Conservation (phyloP, 2,329 filamentous ascomycete species). For the Cercospora berteroae region DNA sequence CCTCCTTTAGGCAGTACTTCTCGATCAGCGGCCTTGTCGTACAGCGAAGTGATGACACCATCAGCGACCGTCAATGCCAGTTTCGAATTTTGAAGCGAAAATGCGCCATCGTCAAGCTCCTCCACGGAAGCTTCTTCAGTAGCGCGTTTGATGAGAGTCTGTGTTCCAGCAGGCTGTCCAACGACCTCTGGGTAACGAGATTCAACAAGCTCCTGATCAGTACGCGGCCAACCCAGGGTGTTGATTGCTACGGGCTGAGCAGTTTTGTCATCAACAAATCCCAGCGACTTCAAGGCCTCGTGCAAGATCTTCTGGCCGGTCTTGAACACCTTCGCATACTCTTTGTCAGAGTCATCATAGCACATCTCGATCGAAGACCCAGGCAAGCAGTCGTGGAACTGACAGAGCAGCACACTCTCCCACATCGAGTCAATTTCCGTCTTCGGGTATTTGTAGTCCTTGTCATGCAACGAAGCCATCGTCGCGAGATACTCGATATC, state of each 20-base stretch:
- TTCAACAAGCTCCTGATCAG: conserved; percentile 2
- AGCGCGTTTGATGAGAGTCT: not conserved
- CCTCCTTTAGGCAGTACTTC: conserved; percentile 71
- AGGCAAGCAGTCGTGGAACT: conserved; percentile 96
- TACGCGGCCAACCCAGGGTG: conserved; percentile 79
- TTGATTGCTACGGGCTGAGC: conserved; percentile 67
- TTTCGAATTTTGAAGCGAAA: conserved; percentile 75
- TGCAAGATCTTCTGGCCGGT: conserved; percentile 70
- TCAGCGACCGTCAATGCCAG: conserved; percentile 69
- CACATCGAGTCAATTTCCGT: conserved; percentile 93
- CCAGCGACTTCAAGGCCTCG: conserved; percentile 66
- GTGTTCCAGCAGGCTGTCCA: conserved; percentile 16
- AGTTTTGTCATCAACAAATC: conserved; percentile 53
- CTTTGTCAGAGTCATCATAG: conserved; percentile 88
- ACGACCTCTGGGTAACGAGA: conserved; percentile 11
- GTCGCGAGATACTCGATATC: conserved; percentile 88
- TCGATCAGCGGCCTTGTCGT: conserved; percentile 69
- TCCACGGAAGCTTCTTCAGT: conserved; percentile 9
- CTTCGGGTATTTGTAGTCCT: conserved; percentile 82
- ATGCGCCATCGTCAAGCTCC: conserved; percentile 48
- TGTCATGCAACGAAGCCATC: conserved; percentile 69
- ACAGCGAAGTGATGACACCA: conserved; percentile 80
- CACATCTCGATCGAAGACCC: conserved; percentile 97
- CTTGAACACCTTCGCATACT: conserved; percentile 80
- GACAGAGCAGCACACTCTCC: conserved; percentile 86